Base-by-base conservation (phyloP, 805 yeast genomes). In the Wickerhamiella nectarea region DNA sequence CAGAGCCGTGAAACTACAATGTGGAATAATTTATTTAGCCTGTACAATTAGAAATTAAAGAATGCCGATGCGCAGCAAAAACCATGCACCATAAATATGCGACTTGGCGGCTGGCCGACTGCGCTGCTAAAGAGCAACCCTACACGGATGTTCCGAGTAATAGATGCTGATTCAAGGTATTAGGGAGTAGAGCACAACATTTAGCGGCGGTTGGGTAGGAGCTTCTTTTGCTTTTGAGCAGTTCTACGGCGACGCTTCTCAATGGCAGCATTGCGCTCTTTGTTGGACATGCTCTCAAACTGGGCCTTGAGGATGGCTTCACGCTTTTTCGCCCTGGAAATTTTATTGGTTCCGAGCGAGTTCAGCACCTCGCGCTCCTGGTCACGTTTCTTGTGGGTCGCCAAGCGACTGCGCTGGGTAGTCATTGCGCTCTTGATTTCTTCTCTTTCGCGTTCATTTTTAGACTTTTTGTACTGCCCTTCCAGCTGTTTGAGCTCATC, bases 381-480 rank as follows among this genome's bases (percentile, higher is more conserved):
- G 56, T 87, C 95, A 50, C 79, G 74, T 54, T 80, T 76, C 59
- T 75, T 75, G 54, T 85, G 61, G 39, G 86, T 75, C 57, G 78
- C 80, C 34, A 82, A 61, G 11, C 64, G 53, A 34, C 60, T 53
- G 41, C 49, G 46, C 43, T 63, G 55, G 15, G 64, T 55, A 47
- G 59, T 59, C 29, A 61, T 60, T 17, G 64, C 61, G 34, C 52
- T 50, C 41, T 53, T 38, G 17, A 64, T 37, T 37, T 53, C 46
- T 15, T 67, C 61, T 49, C 56, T 47, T 52, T 65, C 62, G 63
- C 70, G 65, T 15, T 63, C 63, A 48, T 80, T 79, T 44, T 71
- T 74, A 17, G 56, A 41, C 28, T 49, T 47, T 34, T 46, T 51
- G 29, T 83, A 60, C 36, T 78, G 59, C 15, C 58, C 50, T 40